These are phyloP conservation scores for Lathyrus aphaca DNA, from an alignment of 306 rosid species.

Conservation along the genomic window DNA sequence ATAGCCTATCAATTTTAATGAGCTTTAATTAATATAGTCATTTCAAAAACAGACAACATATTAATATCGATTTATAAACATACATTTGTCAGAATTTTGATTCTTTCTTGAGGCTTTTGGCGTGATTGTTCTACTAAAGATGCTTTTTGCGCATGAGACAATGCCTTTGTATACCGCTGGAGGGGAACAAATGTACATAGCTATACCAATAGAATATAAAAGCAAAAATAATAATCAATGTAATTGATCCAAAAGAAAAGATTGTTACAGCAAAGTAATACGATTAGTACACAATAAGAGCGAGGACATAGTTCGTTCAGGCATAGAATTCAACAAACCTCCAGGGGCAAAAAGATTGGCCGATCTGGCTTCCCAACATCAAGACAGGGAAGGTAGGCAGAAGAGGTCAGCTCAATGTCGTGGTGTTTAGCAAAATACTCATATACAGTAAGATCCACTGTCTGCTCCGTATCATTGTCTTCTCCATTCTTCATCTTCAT, in stretches of 20 bases:
- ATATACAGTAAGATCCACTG: conserved; percentile 68
- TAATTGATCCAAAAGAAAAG: conserved; percentile 21
- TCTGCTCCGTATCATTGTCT: conserved; percentile 49
- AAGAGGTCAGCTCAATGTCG: conserved; percentile 62
- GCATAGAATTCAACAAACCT: conserved; percentile 54
- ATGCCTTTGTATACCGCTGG: conserved; percentile 80
- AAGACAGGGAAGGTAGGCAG: conserved; percentile 80
- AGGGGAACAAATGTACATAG: conserved; percentile 80
- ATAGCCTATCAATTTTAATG: conserved; percentile 59
- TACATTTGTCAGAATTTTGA: conserved; percentile 61
- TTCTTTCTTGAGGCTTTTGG: conserved; percentile 84
- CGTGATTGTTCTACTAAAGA: conserved; percentile 82
- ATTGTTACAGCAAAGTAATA: conserved; percentile 25
- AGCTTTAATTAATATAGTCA: conserved; percentile 31
- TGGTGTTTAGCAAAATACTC: conserved; percentile 69
- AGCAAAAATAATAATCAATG: conserved; percentile 22
- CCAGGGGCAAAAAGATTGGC: conserved; percentile 78
- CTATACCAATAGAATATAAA: conserved; percentile 47
- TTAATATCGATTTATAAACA: conserved; percentile 30
- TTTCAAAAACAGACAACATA: conserved; percentile 10
- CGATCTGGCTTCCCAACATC: conserved; percentile 85
- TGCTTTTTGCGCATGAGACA: conserved; percentile 75
- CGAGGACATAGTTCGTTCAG: conserved; percentile 19
- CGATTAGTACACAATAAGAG: conserved; percentile 14
- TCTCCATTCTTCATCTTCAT: conserved; percentile 67